Percentiles rank a stretch among this genome's conserved stretches.
These are phyloP conservation scores for Suhomyces pyralidae DNA, from an alignment of 805 yeast genomes.

Conservation along the genomic window DNA sequence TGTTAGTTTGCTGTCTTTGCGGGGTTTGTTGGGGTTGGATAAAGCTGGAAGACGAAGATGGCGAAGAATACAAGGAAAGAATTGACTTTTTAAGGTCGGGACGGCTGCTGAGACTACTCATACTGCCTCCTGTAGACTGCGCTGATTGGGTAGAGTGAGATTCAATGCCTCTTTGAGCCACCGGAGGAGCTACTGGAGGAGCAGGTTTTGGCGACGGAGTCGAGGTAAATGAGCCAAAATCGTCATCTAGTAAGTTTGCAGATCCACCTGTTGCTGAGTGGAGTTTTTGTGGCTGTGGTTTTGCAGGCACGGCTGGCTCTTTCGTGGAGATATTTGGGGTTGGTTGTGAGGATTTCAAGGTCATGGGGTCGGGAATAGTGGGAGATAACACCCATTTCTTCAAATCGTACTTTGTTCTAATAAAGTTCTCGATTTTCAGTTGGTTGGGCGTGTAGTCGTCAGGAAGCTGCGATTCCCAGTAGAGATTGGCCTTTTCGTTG, in stretches of 20 bases:
- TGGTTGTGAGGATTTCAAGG: conserved; percentile 17
- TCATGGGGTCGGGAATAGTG: conserved; percentile 58
- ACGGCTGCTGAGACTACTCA: conserved; percentile 35
- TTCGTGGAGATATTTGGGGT: neutral
- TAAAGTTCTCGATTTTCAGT: conserved; percentile 81
- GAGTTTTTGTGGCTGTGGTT: neutral
- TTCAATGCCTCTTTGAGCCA: conserved; percentile 4
- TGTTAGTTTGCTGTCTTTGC: conserved; percentile 3
- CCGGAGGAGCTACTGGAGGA: conserved; percentile 4
- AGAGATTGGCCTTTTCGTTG: conserved; percentile 69
- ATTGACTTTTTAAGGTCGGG: conserved; percentile 92
- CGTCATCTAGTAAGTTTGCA: conserved; percentile 32
- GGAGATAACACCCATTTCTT: conserved; percentile 77
- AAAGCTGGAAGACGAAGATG: conserved; percentile 46
- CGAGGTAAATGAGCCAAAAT: conserved; percentile 40
- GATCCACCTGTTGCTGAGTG: neutral
- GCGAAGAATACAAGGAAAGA: conserved; percentile 74
- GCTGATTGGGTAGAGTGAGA: conserved; percentile 22
- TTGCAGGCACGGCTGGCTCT: neutral
- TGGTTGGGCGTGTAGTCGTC: conserved; percentile 73
- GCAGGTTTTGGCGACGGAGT: conserved; percentile 19
- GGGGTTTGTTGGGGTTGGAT: conserved; percentile 12
- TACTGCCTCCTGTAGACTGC: conserved; percentile 36
- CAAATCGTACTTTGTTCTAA: conserved; percentile 86
- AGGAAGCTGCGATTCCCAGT: conserved; percentile 83